phyloP scores from a whole-genome alignment of 352 stramenopile genomes.

The Phytophthora uliginosa region DNA sequence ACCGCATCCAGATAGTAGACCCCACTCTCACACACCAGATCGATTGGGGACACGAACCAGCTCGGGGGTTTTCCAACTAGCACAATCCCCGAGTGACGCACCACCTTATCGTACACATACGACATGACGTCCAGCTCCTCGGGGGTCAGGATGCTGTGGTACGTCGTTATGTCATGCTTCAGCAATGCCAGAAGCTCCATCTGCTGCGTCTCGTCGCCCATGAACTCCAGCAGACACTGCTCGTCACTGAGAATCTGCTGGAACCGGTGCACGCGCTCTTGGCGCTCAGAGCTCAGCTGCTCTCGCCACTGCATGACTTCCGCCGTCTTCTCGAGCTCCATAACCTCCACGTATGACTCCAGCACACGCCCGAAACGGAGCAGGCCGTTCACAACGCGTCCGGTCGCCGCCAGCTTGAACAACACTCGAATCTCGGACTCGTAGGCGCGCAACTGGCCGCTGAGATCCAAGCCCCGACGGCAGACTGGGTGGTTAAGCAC shows the following conservation, averaged over 20 bases:
- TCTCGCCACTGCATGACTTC: not conserved
- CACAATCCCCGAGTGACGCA: not conserved
- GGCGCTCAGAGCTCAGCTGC: not conserved
- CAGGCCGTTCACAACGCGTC: not conserved
- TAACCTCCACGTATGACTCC: constrained; percentile 1
- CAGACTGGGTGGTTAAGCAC: not conserved
- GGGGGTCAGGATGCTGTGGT: not conserved
- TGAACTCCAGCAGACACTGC: not conserved
- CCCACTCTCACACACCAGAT: not conserved
- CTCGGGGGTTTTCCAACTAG: not conserved
- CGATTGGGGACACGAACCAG: not conserved
- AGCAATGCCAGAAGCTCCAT: not conserved
- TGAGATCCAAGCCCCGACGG: not conserved
- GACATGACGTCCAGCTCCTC: not conserved
- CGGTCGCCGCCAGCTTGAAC: not conserved
- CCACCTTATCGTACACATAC: not conserved
- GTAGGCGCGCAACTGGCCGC: not conserved
- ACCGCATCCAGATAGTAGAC: not conserved
- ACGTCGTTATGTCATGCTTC: not conserved
- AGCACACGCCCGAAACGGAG: not conserved
- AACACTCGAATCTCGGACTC: not conserved
- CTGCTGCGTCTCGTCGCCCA: not conserved
- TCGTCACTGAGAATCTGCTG: not conserved
- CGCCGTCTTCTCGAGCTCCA: not conserved
- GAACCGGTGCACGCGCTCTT: not conserved